phyloP scores from a whole-genome alignment of 768 basidiomycete species.

The Rhodocollybia butyracea region DNA sequence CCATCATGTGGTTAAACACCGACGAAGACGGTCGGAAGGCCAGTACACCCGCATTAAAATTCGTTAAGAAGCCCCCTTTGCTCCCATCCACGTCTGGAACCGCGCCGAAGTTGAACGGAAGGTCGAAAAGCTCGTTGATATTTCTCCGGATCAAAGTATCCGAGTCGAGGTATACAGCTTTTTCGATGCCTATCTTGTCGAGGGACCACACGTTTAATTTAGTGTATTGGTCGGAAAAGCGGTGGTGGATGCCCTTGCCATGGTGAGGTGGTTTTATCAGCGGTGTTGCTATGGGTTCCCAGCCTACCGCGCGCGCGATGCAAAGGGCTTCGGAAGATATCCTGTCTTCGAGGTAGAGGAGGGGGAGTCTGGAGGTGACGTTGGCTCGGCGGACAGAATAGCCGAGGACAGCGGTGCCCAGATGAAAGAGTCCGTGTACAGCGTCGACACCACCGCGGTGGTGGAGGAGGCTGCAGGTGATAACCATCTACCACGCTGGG shows the following conservation, averaged over 20 bases:
- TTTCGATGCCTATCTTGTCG: conserved; percentile 23
- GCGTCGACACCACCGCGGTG: conserved; percentile 23
- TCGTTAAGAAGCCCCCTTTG: conserved; percentile 20
- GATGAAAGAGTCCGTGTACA: conserved; percentile 27
- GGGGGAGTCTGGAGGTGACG: conserved; percentile 20
- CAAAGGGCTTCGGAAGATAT: conserved; percentile 27
- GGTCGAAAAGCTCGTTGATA: conserved; percentile 31
- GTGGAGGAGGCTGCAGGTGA: neutral
- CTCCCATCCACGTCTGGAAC: conserved; percentile 33
- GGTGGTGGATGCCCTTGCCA: conserved; percentile 22
- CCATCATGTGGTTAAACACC: conserved; percentile 25
- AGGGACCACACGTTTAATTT: conserved; percentile 33
- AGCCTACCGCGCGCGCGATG: conserved; percentile 24
- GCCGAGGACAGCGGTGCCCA: conserved; percentile 25
- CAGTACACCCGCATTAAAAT: conserved; percentile 36
- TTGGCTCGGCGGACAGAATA: conserved; percentile 23
- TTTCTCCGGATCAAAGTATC: conserved; percentile 29
- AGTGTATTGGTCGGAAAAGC: conserved; percentile 32
- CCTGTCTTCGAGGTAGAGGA: conserved; percentile 26
- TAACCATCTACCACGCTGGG: neutral
- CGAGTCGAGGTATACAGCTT: conserved; percentile 30
- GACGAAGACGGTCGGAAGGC: conserved; percentile 25
- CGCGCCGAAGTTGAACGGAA: conserved; percentile 30
- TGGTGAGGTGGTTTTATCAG: conserved; percentile 28
- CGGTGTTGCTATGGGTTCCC: conserved; percentile 23